A percentile compares a stretch with the other conserved stretches of the same genome.
Conservation (phyloP, 148 eudicot species). For the Euryodendron excelsum region DNA sequence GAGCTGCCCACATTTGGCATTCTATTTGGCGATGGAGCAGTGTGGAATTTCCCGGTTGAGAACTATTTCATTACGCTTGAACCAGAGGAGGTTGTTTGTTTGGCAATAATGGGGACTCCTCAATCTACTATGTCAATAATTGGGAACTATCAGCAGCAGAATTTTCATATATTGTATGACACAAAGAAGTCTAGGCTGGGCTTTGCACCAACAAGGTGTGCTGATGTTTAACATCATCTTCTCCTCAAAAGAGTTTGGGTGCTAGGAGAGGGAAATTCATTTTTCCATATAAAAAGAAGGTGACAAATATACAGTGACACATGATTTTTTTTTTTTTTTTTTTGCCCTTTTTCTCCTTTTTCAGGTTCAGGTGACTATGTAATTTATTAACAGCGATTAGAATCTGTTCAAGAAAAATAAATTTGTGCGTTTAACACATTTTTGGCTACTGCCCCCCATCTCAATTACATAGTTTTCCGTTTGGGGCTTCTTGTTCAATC, state of each 20-base stretch:
- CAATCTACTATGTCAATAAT: conserved; percentile 67
- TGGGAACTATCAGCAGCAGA: conserved; percentile 96
- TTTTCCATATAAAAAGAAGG: not conserved
- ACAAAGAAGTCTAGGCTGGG: conserved; percentile 84
- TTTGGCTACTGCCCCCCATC: no score
- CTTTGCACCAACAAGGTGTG: conserved; percentile 77
- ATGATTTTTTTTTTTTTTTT: not conserved
- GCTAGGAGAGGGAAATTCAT: not conserved
- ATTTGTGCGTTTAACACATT: not conserved
- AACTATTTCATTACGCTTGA: conserved; percentile 83
- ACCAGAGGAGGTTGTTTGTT: conserved; percentile 61
- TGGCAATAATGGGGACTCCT: conserved; percentile 72
- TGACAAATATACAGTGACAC: not conserved
- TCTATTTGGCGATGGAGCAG: conserved; percentile 70
- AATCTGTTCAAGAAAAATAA: conserved; percentile 1
- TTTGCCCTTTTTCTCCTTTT: not conserved
- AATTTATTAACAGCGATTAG: not conserved
- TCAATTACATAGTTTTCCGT: no score
- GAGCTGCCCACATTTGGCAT: conserved; percentile 71
- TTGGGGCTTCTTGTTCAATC: no score
- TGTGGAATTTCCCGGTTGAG: conserved; percentile 79
- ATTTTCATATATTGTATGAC: conserved; percentile 83
- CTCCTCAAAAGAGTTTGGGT: conserved; percentile 3
- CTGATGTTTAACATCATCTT: conserved; percentile 34
- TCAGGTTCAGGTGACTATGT: not conserved